Conservation (phyloP, 2,329 filamentous ascomycete genomes). For the Fusarium armeniacum region DNA sequence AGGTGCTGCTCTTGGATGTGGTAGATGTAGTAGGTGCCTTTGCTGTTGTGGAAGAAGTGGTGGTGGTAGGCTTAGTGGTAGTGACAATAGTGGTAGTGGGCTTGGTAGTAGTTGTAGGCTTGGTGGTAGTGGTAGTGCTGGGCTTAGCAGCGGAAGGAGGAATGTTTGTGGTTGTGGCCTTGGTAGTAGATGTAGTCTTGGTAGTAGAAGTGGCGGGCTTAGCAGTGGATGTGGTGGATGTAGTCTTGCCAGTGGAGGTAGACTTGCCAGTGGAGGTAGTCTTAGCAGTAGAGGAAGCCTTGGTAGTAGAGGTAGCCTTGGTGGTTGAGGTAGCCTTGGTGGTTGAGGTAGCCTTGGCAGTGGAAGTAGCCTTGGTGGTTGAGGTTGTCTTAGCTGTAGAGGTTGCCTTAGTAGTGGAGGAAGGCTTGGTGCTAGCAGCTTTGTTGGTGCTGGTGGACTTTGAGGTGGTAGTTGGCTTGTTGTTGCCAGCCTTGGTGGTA, state of each 20-base stretch:
- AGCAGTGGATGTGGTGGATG: neutral
- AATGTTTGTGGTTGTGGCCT: neutral
- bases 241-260: neutral
- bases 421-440: neutral
- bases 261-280: neutral
- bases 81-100: neutral
- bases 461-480: neutral
- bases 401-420: neutral
- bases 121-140: accelerated
- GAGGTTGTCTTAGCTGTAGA: neutral
- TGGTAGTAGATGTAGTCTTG: neutral
- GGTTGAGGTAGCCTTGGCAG: neutral
- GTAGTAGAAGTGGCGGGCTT: neutral
- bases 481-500: neutral
- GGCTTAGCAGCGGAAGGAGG: neutral
- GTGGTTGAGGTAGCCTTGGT: neutral
- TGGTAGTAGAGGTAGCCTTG: neutral
- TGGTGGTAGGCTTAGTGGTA: neutral
- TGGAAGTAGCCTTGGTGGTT: neutral
- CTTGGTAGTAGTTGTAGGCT: neutral
- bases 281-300: neutral
- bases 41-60: neutral
- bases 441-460: neutral
- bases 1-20: neutral
- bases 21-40: neutral